phyloP scores from a whole-genome alignment of 179 eudicot genomes.

The Beta corolliflora region DNA sequence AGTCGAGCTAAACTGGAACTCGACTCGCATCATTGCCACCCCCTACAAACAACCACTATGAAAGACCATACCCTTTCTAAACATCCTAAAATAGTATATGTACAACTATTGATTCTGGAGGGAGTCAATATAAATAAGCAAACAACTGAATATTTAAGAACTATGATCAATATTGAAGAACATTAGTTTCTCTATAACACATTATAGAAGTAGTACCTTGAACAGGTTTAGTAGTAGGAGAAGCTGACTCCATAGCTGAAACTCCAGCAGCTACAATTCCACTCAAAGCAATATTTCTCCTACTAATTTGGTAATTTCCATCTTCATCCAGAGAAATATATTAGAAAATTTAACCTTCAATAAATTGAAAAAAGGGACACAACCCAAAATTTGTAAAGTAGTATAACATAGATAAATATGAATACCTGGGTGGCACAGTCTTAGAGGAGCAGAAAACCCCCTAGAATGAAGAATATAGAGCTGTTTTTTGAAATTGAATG shows the following conservation, averaged over 20 bases:
- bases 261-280: constrained; percentile 82
- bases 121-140: too few species aligned
- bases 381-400: background rate
- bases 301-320: constrained; percentile 55
- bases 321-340: constrained; percentile 34
- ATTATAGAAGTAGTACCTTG: constrained; percentile 44
- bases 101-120: too few species aligned
- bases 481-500: constrained; percentile 35
- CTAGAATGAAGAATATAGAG: constrained; percentile 32
- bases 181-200: too few species aligned
- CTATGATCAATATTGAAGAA: too few species aligned
- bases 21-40: too few species aligned
- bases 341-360: background rate
- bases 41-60: too few species aligned
- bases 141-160: too few species aligned
- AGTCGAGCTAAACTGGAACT: too few species aligned
- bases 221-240: constrained; percentile 50
- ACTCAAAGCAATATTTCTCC: constrained; percentile 65
- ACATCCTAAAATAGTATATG: too few species aligned
- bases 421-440: constrained; percentile 42
- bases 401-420: background rate
- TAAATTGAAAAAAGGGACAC: background rate
- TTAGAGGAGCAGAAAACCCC: constrained; percentile 36
- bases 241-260: constrained; percentile 58
- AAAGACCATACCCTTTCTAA: too few species aligned